Evolutionary conservation across 2,329 filamentous ascomycete genomes (phyloP).

Genomic region (Verticillium nubilum): DNA sequence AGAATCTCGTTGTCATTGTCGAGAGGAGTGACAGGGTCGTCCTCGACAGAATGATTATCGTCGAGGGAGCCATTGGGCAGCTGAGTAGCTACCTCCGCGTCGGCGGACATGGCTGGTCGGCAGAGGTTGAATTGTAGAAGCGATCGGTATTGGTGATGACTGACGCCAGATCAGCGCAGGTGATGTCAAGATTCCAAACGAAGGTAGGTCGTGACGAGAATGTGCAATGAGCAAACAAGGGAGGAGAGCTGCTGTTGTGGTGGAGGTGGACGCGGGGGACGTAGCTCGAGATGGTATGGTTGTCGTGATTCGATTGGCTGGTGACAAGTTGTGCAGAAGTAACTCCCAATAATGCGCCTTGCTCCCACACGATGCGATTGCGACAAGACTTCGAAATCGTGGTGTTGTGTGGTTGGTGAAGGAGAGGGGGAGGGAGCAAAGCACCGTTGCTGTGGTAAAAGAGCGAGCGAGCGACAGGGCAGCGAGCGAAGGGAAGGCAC

Average conservation of each 20-base stretch:
- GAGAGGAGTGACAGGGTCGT: conserved; percentile 25
- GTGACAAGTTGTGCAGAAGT: background rate
- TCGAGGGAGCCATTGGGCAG: conserved; percentile 21
- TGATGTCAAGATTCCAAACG: background rate
- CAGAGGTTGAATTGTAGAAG: background rate
- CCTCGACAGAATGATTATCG: conserved; percentile 7
- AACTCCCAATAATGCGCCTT: background rate
- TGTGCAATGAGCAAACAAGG: background rate
- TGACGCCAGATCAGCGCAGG: background rate
- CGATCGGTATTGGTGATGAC: background rate
- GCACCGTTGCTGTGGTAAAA: background rate
- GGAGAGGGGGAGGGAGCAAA: background rate
- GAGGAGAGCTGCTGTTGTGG: background rate
- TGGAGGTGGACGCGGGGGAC: background rate
- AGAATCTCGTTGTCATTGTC: conserved; percentile 19
- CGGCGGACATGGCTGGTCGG: conserved; percentile 25
- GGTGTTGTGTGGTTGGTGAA: background rate
- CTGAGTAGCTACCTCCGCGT: conserved; percentile 25
- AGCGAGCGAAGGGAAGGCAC: background rate
- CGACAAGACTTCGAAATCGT: background rate
- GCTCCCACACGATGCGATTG: background rate
- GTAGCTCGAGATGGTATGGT: background rate
- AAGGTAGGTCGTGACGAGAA: background rate
- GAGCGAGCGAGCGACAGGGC: background rate
- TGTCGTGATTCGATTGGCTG: background rate